phyloP scores from a whole-genome alignment of 371 early-diverging fungal species.

The Mortierella sp. region DNA sequence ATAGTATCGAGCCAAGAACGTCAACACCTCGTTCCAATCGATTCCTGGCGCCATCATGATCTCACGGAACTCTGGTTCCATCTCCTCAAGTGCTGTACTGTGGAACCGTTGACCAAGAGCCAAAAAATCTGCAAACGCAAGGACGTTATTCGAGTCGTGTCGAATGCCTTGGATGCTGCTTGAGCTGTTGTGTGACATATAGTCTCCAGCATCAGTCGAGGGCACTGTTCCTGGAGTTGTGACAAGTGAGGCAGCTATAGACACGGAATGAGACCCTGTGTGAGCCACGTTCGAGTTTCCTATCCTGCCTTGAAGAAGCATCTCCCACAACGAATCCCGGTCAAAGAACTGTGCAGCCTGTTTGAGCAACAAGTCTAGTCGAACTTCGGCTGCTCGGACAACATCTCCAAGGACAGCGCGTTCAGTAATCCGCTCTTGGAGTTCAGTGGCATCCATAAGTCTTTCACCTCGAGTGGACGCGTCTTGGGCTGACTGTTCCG shows the following conservation, averaged over 20 bases:
- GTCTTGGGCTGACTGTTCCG: slow-evolving; percentile 5
- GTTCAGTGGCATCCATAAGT: slow-evolving; percentile 42
- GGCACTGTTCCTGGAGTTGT: slow-evolving; percentile 24
- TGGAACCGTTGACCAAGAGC: slow-evolving; percentile 56
- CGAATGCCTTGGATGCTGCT: neutral
- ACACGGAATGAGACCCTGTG: slow-evolving; percentile 20
- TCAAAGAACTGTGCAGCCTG: slow-evolving; percentile 56
- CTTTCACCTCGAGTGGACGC: slow-evolving; percentile 15
- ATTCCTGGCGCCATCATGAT: slow-evolving; percentile 50
- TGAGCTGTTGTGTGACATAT: slow-evolving; percentile 16
- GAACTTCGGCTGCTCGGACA: slow-evolving; percentile 51
- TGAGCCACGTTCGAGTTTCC: slow-evolving; percentile 29
- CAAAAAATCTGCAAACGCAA: slow-evolving; percentile 54
- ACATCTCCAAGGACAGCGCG: slow-evolving; percentile 46
- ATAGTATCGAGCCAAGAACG: slow-evolving; percentile 50
- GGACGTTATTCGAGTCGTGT: slow-evolving; percentile 11
- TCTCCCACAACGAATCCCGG: slow-evolving; percentile 57
- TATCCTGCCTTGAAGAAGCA: slow-evolving; percentile 51
- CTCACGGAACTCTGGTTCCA: slow-evolving; percentile 54
- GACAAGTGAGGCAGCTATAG: slow-evolving; percentile 1
- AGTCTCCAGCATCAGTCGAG: slow-evolving; percentile 20
- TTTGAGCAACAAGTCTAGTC: slow-evolving; percentile 47
- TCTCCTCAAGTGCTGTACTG: slow-evolving; percentile 50
- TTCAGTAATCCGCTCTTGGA: slow-evolving; percentile 50
- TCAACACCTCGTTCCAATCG: slow-evolving; percentile 51